Base-by-base conservation (phyloP, 2,329 filamentous ascomycete species). In the Mycosphaerelloides madeirae region DNA sequence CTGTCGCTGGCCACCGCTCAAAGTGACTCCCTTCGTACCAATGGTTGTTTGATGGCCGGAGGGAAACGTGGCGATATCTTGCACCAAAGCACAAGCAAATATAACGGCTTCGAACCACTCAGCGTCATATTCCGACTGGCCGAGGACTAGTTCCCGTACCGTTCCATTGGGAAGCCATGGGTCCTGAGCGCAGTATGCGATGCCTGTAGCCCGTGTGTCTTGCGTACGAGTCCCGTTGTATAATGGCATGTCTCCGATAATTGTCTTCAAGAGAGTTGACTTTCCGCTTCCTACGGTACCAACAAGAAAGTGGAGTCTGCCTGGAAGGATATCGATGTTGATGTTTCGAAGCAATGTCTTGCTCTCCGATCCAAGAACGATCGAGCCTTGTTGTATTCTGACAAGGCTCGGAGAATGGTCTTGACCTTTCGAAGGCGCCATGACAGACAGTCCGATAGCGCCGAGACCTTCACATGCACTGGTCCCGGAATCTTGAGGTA, bases 1-100 rank as follows among this genome's bases (percentile, higher is more conserved):
- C 84, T 87, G 90, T 58, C 86, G 81, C 65, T 94, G 87, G 0
- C 87, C 88, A 50, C 88, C 87, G 49, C 83, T 88, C 6, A 94
- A 71, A 55, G 91, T 90, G 55, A 93, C 86, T 6, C 87, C 87
- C 50, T 91, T 90, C 2, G 85, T 84, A 9, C 87, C 87, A 41
- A 94, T 86, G 58, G 90, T 85, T 0, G 88, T 94, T 36, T 78
- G 67, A 55, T 93, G 86, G 3, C 87, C 87, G 58, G 91, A 84
- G 0, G 78, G 70, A 13, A 94, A 73, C 71, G 88, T 87, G 13
- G 83, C 77, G 25, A 94, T 69, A 55, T 94, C 88, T 59, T 87
- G 87, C 40, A 76, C 76, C 33, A 94, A 62, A 0, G 85, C 85
- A 49, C 86, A 93, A 2, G 83, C 84, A 29, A 80, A 74, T 6